Conservation (phyloP, 768 basidiomycete species). For the Phaffia tasmanica region DNA sequence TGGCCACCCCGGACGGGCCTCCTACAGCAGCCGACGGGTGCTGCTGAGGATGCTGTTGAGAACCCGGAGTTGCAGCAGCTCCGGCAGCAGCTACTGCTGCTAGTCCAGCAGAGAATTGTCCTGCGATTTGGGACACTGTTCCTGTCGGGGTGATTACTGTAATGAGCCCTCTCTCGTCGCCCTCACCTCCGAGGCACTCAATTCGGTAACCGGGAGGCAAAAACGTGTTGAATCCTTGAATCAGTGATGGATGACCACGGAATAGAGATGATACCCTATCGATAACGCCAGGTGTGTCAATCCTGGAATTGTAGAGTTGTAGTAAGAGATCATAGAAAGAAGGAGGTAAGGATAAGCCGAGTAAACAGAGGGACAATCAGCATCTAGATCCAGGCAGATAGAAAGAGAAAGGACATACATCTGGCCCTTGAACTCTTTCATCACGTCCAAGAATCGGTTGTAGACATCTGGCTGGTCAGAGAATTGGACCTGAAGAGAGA, state of each 20-base stretch:
- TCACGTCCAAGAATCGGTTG: slow-evolving; percentile 87
- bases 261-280: slow-evolving; percentile 88
- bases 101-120: slow-evolving; percentile 21
- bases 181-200: slow-evolving; percentile 43
- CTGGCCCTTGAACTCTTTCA: slow-evolving; percentile 99
- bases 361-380: not conserved
- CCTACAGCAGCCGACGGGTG: not conserved
- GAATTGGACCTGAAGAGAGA: slow-evolving; percentile 51
- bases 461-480: slow-evolving; percentile 83
- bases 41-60: slow-evolving; percentile 6
- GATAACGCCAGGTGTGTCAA: slow-evolving; percentile 96
- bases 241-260: slow-evolving; percentile 74
- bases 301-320: slow-evolving; percentile 45
- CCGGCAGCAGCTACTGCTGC: not conserved
- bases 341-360: not conserved
- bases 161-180: slow-evolving; percentile 33
- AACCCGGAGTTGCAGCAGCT: not conserved
- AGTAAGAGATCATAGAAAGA: not conserved
- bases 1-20: not conserved
- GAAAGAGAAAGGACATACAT: slow-evolving; percentile 32
- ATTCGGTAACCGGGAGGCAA: slow-evolving; percentile 89
- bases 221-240: slow-evolving; percentile 98
- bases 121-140: slow-evolving; percentile 31
- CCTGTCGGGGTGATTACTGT: slow-evolving; percentile 38
- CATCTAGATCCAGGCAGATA: not conserved